Evolutionary conservation across 2,329 filamentous ascomycete species (phyloP).

Genomic region (Venturia asperata): DNA sequence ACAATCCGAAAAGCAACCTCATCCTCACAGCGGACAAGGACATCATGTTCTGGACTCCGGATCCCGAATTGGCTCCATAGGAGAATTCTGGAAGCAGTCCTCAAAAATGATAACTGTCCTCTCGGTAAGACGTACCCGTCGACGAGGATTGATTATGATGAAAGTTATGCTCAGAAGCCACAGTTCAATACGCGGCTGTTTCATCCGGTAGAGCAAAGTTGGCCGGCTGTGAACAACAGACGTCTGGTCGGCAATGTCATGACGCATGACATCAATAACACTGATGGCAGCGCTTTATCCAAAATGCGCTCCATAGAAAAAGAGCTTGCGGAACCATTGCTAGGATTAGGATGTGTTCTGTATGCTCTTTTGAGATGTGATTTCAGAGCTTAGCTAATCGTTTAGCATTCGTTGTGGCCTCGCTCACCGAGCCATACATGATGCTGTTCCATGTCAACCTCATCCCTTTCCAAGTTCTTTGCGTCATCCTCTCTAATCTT

Average conservation of each 20-base stretch:
- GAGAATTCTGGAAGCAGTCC: not conserved
- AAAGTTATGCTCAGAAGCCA: not conserved
- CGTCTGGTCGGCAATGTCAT: not conserved
- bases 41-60: constrained; percentile 43
- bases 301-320: not conserved
- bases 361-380: not conserved
- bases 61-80: constrained; percentile 30
- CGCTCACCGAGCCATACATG: not conserved
- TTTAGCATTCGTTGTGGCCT: not conserved
- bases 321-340: not conserved
- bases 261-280: not conserved
- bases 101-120: not conserved
- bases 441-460: not conserved
- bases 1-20: constrained; percentile 88
- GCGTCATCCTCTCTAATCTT: not conserved
- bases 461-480: not conserved
- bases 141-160: not conserved
- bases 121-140: not conserved
- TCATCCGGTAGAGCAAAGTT: not conserved
- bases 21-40: constrained; percentile 86
- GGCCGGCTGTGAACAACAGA: not conserved
- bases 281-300: not conserved
- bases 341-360: too few species aligned
- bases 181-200: not conserved
- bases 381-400: not conserved